Evolutionary conservation across 495 filamentous ascomycete genomes (phyloP), one percentile per base, ranked within the genome.

Genomic region (Penicillium coffeae): DNA sequence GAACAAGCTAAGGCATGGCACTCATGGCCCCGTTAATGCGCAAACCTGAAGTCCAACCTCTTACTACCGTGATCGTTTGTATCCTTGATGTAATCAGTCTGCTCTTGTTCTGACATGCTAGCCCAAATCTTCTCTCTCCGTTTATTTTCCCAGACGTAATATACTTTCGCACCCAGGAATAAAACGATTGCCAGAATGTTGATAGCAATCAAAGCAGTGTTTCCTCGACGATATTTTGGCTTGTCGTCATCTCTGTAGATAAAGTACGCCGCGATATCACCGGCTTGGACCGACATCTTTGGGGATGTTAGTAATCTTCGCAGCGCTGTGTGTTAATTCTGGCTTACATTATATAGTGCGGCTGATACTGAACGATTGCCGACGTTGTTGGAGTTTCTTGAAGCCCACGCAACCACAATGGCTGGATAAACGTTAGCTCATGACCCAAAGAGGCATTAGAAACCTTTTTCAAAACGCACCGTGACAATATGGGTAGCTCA

Each of bases 281-380:
- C 79, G 10, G 71, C 65, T 58, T 89, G 85, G 1, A 88, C 81
- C 25, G 68, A 73, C 84, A 89, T 88, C 67, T 88, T 89, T 30
- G 5, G 10, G 25, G 5, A 30, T 10, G 25, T 30, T 30, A 10
- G 4, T 10, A 30, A 30, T 4, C 25, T 30, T 30, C 25, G 25
- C 25, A 30, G 25, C 25, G 10, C 10, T 10, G n/a, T n/a, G n/a
- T n/a, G n/a, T n/a, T n/a, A n/a, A n/a, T n/a, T 10, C 10, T 12
- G 9, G 51, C 49, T 22, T 22, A 60, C 52, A 55, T 82, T 80
- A 61, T 83, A 83, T 19, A 78, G 55, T 6, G 81, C 64, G 8
- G 80, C 71, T 3, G 73, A 75, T 3, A 87, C 77, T 3, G 82
- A 76, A n/a, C 84, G 63, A 0, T 81, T 84, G 1, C 83, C 65